A percentile compares a stretch with the other conserved stretches of the same genome.
Conservation (phyloP, 768 basidiomycete species). For the Naematelia aurantialba region DNA sequence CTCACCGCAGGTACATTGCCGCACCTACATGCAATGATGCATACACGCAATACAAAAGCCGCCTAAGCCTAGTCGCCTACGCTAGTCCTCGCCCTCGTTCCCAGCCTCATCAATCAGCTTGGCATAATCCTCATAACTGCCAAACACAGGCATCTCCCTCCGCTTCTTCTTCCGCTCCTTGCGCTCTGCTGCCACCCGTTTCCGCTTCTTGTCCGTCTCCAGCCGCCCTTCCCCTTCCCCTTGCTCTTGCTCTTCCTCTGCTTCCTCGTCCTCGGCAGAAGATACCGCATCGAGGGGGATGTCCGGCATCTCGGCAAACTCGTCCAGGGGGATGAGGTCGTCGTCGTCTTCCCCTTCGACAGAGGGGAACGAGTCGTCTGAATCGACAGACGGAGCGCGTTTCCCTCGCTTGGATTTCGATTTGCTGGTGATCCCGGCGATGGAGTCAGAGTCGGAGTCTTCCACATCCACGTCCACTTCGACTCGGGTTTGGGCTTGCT, state of each 20-base stretch:
- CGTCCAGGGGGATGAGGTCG: slow-evolving; percentile 40
- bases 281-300: slow-evolving; percentile 26
- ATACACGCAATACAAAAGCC: no score
- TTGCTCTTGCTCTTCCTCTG: slow-evolving; percentile 53
- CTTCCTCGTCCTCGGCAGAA: slow-evolving; percentile 42
- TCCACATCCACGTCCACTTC: background rate
- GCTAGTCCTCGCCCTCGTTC: slow-evolving; percentile 20
- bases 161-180: slow-evolving; percentile 59
- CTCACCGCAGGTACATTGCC: no score
- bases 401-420: background rate
- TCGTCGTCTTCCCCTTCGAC: slow-evolving; percentile 44
- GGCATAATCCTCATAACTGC: slow-evolving; percentile 50
- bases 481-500: slow-evolving; percentile 10
- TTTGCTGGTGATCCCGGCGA: slow-evolving; percentile 3
- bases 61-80: background rate
- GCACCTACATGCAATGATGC: background rate
- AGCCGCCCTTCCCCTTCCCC: slow-evolving; percentile 4
- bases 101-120: slow-evolving; percentile 48
- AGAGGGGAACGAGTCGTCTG: slow-evolving; percentile 50
- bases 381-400: slow-evolving; percentile 17
- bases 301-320: slow-evolving; percentile 47
- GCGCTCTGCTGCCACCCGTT: slow-evolving; percentile 51
- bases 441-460: slow-evolving; percentile 1
- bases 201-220: slow-evolving; percentile 51
- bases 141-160: slow-evolving; percentile 54